Evolutionary conservation across 371 early-diverging fungal species (phyloP).

Genomic region (Mortierella sp.): DNA sequence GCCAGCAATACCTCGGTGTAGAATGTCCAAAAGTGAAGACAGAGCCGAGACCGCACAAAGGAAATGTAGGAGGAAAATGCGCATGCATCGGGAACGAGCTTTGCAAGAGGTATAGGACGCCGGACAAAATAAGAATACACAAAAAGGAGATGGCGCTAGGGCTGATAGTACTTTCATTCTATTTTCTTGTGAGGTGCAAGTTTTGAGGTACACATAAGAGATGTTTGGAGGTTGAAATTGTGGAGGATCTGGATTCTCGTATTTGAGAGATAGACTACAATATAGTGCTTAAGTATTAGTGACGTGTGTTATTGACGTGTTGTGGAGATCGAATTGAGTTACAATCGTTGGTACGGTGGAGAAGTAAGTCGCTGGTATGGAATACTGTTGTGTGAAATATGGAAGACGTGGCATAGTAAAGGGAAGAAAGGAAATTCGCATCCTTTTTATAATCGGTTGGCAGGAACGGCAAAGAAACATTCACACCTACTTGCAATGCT

Average conservation of each 20-base stretch:
- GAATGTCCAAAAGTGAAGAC: background rate
- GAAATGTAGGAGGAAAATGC: background rate
- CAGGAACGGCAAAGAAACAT: background rate
- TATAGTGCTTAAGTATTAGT: background rate
- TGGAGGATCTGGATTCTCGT: background rate
- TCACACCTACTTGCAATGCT: background rate
- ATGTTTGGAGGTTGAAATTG: conserved; percentile 2
- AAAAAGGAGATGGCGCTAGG: conserved; percentile 1
- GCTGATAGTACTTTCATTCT: background rate
- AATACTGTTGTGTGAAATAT: background rate
- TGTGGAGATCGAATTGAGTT: background rate
- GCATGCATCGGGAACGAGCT: background rate
- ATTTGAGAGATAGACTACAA: background rate
- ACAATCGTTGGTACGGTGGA: background rate
- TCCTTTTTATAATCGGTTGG: background rate
- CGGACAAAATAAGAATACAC: background rate
- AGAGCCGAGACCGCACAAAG: background rate
- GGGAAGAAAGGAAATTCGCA: background rate
- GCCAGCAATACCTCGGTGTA: background rate
- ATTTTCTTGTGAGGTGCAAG: background rate
- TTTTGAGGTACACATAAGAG: background rate
- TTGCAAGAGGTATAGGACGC: background rate
- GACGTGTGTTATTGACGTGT: background rate
- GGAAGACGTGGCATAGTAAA: background rate
- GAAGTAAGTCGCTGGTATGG: background rate